These are phyloP conservation scores for Saccharomycopsis synnaedendra DNA, from an alignment of 805 yeast species.

Conservation along the genomic window DNA sequence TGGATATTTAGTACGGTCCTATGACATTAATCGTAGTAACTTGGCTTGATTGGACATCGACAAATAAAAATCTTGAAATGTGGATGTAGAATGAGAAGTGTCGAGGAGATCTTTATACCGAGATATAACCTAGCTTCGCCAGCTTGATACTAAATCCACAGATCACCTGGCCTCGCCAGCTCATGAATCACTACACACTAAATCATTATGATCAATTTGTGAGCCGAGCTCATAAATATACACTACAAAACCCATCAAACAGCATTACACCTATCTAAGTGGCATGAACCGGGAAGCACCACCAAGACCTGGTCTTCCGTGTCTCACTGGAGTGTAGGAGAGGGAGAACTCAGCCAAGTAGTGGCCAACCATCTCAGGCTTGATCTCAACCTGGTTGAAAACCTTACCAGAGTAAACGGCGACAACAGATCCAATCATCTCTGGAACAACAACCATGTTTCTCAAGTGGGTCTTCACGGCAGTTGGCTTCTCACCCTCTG, in stretches of 20 bases:
- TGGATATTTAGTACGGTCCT: too few species aligned
- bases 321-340: conserved; percentile 99
- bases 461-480: conserved; percentile 98
- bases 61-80: too few species aligned
- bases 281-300: conserved; percentile 68
- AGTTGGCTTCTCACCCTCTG: conserved; percentile 93
- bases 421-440: conserved; percentile 98
- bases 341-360: conserved; percentile 99
- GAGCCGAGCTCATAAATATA: not conserved
- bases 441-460: conserved; percentile 98
- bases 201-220: not conserved
- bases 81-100: too few species aligned
- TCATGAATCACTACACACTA: not conserved
- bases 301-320: conserved; percentile 90
- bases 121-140: too few species aligned
- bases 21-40: too few species aligned
- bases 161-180: too few species aligned
- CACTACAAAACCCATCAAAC: not conserved
- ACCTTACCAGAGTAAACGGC: conserved; percentile 99
- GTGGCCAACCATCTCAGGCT: conserved; percentile 99
- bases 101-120: too few species aligned
- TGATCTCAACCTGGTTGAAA: conserved; percentile 97
- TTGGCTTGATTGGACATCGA: too few species aligned
- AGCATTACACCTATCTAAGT: conserved; percentile 31
- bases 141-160: too few species aligned